These are phyloP conservation scores for Leucocoprinus sp. DNA, from an alignment of 768 basidiomycete species.

Conservation along the genomic window DNA sequence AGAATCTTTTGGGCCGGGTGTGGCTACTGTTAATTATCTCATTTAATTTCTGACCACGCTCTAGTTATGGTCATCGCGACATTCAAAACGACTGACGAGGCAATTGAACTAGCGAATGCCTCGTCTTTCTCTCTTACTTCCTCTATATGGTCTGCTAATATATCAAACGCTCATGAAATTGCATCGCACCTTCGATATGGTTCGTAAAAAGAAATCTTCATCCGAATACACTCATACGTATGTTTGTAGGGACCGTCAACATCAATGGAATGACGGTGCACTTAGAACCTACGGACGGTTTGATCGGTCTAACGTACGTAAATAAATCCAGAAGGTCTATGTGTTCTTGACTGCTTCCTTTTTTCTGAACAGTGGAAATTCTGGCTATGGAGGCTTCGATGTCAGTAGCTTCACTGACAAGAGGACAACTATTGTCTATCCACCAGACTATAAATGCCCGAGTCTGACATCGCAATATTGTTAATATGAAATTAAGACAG, in stretches of 20 bases:
- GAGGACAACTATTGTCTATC: conserved; percentile 34
- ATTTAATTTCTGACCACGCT: not conserved
- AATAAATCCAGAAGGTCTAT: not conserved
- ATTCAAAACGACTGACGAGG: conserved; percentile 44
- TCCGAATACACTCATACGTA: not conserved
- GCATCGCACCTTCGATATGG: conserved; percentile 41
- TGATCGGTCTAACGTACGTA: conserved; percentile 40
- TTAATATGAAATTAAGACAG: too few relatives aligned
- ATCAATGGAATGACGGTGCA: conserved; percentile 51
- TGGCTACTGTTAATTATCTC: not conserved
- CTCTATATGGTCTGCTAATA: conserved; percentile 43
- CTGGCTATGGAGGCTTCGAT: conserved; percentile 46
- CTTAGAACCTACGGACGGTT: conserved; percentile 28
- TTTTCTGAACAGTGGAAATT: conserved; percentile 26
- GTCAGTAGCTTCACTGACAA: conserved; percentile 43
- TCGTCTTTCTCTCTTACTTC: conserved; percentile 44
- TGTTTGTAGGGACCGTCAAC: conserved; percentile 35
- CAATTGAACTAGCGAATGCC: conserved; percentile 46
- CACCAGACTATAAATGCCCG: conserved; percentile 25
- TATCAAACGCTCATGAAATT: conserved; percentile 34
- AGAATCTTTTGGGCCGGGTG: conserved; percentile 59
- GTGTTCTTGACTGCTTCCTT: not conserved
- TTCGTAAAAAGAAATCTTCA: conserved; percentile 16
- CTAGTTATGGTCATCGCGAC: conserved; percentile 37
- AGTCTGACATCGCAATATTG: too few relatives aligned